Evolutionary conservation across 2,329 filamentous ascomycete species (phyloP), one percentile per base, ranked within the genome.

Genomic region (Chaetomiaceae sp.): DNA sequence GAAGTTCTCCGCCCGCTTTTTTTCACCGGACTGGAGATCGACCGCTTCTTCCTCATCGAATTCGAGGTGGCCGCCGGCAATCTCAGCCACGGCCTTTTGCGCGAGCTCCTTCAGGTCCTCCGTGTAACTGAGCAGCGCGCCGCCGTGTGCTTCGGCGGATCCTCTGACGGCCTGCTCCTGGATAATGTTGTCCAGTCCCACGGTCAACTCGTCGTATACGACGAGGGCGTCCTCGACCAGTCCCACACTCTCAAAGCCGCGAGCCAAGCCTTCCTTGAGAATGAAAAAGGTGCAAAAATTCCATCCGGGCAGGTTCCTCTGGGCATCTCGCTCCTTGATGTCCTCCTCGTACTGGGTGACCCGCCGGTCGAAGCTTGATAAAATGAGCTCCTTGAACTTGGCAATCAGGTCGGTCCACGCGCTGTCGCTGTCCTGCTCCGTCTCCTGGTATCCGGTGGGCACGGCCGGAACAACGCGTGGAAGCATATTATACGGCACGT

Each of bases 281-380:
- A 99, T 91, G 67, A 99, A 99, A 67, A 99, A 99, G 0, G 94
- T 99, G 70, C 94, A 97, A 67, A 99, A 99, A 66, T 99, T 99
- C 94, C 94, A 99, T 0, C 94, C 94, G 0, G 94, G 94, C 16
- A 99, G 73, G 30, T 77, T 85, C 42, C 92, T 81, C 67, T 97
- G 91, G 0, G 86, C 81, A 62, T 97, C 92, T 65, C 91, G 94
- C 68, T 96, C 94, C 58, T 89, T 87, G 61, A 99, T 96, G 62
- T 99, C 94, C 55, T 96, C 91, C 69, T 99, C 94, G 67, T 99
- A 99, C 64, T 97, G 92, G 18, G 82, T 84, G 1, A 99, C 94
- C 8, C 94, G 83, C 61, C 85, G 78, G 71, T 97, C 92, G 66
- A 99, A 99, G 1, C 91, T 95, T 5, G 82, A 81, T 23, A 99